These are phyloP conservation scores for Domatiomyces globalis DNA, from an alignment of 2,329 filamentous ascomycete species.

Conservation along the genomic window DNA sequence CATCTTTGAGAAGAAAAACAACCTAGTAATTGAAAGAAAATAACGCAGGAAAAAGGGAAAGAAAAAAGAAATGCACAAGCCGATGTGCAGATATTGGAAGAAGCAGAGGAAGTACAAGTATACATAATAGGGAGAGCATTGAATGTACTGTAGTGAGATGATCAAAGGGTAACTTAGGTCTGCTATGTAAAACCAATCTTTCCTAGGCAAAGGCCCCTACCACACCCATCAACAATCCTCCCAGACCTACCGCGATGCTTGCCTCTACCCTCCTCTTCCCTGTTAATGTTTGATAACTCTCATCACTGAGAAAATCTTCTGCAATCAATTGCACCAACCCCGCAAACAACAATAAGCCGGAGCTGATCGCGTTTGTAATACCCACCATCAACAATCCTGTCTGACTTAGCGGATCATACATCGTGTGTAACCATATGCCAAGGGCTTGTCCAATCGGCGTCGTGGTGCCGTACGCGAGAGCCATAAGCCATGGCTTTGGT, in stretches of 20 bases:
- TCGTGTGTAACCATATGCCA: slow-evolving; percentile 58
- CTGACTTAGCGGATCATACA: slow-evolving; percentile 67
- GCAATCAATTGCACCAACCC: slow-evolving; percentile 72
- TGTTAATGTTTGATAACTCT: slow-evolving; percentile 45
- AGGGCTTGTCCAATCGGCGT: slow-evolving; percentile 76
- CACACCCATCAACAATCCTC: slow-evolving; percentile 49
- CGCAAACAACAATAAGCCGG: slow-evolving; percentile 66
- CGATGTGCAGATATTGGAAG: too few relatives aligned
- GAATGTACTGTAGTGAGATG: too few relatives aligned
- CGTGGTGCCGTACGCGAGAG: slow-evolving; percentile 50
- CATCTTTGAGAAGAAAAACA: too few relatives aligned
- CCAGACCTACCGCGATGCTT: slow-evolving; percentile 46
- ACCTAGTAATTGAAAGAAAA: too few relatives aligned
- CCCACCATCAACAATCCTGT: slow-evolving; percentile 68
- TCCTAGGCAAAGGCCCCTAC: slow-evolving; percentile 50
- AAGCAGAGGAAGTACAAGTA: too few relatives aligned
- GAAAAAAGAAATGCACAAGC: too few relatives aligned
- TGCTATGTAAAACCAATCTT: not conserved
- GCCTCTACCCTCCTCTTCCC: slow-evolving; percentile 47
- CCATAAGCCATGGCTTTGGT: slow-evolving; percentile 59
- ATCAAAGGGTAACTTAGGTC: not conserved
- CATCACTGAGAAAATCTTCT: slow-evolving; percentile 63
- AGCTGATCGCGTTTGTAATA: slow-evolving; percentile 74
- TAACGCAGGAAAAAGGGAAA: too few relatives aligned
- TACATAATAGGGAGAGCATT: too few relatives aligned